Evolutionary conservation across 2,329 filamentous ascomycete genomes (phyloP).

Genomic region (Aureobasidium sp.): DNA sequence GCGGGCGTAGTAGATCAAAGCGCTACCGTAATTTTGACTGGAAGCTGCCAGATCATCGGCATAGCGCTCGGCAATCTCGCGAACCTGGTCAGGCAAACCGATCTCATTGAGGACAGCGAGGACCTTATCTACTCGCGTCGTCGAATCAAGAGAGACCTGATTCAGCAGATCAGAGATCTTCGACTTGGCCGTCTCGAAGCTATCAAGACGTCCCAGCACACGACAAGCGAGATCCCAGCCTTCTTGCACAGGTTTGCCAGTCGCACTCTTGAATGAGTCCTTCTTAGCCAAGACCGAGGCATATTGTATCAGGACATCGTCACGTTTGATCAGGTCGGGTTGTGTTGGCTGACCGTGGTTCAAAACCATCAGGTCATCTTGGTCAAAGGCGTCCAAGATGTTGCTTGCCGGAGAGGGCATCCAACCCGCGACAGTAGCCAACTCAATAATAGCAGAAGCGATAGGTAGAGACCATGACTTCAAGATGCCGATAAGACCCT

Average conservation of each 20-base stretch:
- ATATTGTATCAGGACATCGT: slow-evolving; percentile 70
- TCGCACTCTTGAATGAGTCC: slow-evolving; percentile 30
- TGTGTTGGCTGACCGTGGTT: slow-evolving; percentile 58
- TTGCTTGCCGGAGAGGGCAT: slow-evolving; percentile 50
- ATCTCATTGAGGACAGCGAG: slow-evolving; percentile 69
- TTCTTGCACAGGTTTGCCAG: slow-evolving; percentile 32
- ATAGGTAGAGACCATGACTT: slow-evolving; percentile 73
- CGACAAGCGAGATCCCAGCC: slow-evolving; percentile 89
- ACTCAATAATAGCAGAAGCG: slow-evolving; percentile 68
- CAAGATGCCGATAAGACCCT: slow-evolving; percentile 65
- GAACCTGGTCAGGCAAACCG: slow-evolving; percentile 68
- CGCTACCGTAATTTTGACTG: slow-evolving; percentile 72
- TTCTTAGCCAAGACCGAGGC: slow-evolving; percentile 52
- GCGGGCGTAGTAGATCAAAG: slow-evolving; percentile 83
- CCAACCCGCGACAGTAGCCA: slow-evolving; percentile 80
- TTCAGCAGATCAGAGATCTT: slow-evolving; percentile 67
- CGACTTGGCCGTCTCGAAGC: slow-evolving; percentile 59
- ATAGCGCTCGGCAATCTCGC: slow-evolving; percentile 77
- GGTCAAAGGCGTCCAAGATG: slow-evolving; percentile 61
- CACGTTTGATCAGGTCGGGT: slow-evolving; percentile 55
- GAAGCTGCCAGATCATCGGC: slow-evolving; percentile 66
- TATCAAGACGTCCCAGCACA: slow-evolving; percentile 72
- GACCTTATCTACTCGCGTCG: slow-evolving; percentile 69
- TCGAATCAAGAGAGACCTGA: slow-evolving; percentile 61
- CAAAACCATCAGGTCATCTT: slow-evolving; percentile 77